These are phyloP conservation scores for Arthrobotrys musiformis DNA, from an alignment of 2,329 filamentous ascomycete genomes.

Conservation along the genomic window DNA sequence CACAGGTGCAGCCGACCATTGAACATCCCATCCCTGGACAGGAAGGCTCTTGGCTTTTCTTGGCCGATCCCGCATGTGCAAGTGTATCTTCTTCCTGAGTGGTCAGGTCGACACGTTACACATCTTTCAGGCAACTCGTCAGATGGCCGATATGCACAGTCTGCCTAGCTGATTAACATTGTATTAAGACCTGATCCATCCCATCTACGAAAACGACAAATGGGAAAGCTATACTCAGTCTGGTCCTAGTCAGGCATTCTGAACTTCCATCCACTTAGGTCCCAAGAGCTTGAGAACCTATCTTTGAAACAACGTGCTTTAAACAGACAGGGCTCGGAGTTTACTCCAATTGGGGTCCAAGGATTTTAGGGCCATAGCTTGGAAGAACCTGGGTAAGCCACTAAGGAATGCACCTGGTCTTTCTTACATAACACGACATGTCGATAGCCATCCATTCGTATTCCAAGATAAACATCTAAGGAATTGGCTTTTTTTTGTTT, in stretches of 20 bases:
- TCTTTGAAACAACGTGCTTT: constrained; percentile 35
- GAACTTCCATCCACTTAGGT: not conserved
- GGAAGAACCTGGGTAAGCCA: constrained; percentile 34
- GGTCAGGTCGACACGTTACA: constrained; percentile 49
- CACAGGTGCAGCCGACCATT: not conserved
- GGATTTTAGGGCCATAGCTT: constrained; percentile 17
- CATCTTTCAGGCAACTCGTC: constrained; percentile 48
- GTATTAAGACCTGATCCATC: not conserved
- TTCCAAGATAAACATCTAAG: constrained; percentile 3
- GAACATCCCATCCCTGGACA: constrained; percentile 31
- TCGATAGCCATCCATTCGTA: constrained; percentile 11
- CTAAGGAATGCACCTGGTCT: constrained; percentile 4
- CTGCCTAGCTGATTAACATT: constrained; percentile 31
- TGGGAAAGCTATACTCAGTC: not conserved
- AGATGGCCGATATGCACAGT: constrained; percentile 30
- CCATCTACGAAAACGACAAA: constrained; percentile 23
- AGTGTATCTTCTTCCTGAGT: constrained; percentile 46
- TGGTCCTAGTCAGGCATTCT: not conserved
- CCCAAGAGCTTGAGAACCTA: not conserved
- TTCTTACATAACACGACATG: constrained; percentile 40
- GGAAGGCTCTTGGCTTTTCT: constrained; percentile 35
- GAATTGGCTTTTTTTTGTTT: constrained; percentile 3
- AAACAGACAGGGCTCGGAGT: constrained; percentile 15
- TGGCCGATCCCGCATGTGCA: constrained; percentile 34
- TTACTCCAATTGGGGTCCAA: constrained; percentile 17